Evolutionary conservation across 371 early-diverging fungal genomes (phyloP).

Genomic region (Circinella umbellata): DNA sequence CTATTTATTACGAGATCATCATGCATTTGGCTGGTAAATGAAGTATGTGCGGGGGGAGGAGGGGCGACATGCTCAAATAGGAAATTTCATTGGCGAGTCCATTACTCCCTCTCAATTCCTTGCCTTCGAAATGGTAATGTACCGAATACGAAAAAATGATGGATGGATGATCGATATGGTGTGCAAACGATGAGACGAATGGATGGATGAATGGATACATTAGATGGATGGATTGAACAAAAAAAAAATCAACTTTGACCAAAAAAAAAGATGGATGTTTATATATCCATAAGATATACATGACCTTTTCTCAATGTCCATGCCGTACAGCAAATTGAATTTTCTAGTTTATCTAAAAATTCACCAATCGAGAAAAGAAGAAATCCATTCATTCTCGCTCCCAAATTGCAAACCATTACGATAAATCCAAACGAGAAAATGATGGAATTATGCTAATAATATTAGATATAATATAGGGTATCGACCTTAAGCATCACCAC

Average conservation of each 20-base stretch:
- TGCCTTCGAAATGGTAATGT: slow-evolving; percentile 3
- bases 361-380: too few relatives aligned
- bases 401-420: not conserved
- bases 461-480: slow-evolving; percentile 68
- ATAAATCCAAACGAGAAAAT: not conserved
- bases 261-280: not conserved
- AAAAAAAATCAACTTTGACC: not conserved
- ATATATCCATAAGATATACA: not conserved
- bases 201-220: not conserved
- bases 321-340: too few relatives aligned
- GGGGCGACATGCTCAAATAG: not conserved
- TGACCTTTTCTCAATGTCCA: too few relatives aligned
- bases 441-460: not conserved
- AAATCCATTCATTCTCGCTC: not conserved
- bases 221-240: not conserved
- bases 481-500: slow-evolving; percentile 96
- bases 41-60: too few relatives aligned
- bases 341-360: too few relatives aligned
- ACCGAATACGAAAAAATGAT: not conserved
- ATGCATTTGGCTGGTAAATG: too few relatives aligned
- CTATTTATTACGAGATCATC: too few relatives aligned
- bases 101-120: not conserved
- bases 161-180: not conserved
- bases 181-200: not conserved
- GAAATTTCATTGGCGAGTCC: not conserved